phyloP scores from a whole-genome alignment of 495 filamentous ascomycete species.

The Penicillium paradoxum region DNA sequence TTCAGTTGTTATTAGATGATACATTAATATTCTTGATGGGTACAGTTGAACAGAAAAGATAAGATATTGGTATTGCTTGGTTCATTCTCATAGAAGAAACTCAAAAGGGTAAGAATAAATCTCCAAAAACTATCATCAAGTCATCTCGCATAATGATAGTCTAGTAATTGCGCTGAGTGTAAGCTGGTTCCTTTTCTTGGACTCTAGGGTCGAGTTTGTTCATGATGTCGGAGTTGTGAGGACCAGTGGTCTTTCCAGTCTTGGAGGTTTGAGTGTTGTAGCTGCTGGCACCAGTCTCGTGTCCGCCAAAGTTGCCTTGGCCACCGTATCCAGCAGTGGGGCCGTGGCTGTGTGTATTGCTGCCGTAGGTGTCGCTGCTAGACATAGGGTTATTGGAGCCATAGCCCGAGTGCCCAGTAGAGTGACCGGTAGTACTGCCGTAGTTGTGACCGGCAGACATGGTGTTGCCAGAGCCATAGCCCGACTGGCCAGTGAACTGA shows the following conservation, averaged over 20 bases:
- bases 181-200: constrained; percentile 12
- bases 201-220: constrained; percentile 52
- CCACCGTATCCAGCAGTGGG: constrained; percentile 23
- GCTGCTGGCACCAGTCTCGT: constrained; percentile 31
- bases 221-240: constrained; percentile 32
- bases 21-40: too few species aligned
- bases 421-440: constrained; percentile 12
- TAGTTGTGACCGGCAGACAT: neutral
- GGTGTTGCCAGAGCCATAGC: neutral
- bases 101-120: too few species aligned
- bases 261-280: constrained; percentile 13
- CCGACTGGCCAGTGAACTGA: constrained; percentile 5
- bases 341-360: constrained; percentile 8
- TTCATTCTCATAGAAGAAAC: too few species aligned
- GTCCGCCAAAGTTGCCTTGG: constrained; percentile 21
- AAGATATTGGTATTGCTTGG: too few species aligned
- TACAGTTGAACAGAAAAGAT: too few species aligned
- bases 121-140: too few species aligned
- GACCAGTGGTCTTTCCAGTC: constrained; percentile 15
- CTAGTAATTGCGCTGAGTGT: constrained; percentile 3
- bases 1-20: too few species aligned
- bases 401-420: neutral
- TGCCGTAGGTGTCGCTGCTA: constrained; percentile 7
- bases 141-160: too few species aligned
- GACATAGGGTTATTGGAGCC: neutral